phyloP scores from a whole-genome alignment of 1,284 basidiomycete genomes.

The Apiotrichum laibachii region DNA sequence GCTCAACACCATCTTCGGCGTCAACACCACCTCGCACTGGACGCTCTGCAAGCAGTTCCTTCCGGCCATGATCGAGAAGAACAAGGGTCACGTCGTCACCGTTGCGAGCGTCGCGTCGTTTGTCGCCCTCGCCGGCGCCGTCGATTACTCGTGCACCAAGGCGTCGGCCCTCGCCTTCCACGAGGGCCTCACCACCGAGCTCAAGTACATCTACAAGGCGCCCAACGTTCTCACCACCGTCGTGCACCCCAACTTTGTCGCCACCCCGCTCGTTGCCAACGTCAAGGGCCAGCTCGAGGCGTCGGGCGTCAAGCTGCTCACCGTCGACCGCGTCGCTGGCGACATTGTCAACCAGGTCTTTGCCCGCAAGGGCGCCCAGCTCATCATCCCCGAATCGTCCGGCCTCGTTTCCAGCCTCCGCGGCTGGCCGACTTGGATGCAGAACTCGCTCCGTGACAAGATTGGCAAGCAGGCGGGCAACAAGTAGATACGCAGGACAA shows the following conservation, averaged over 20 bases:
- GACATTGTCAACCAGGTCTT: conserved; percentile 18
- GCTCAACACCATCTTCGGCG: conserved; percentile 13
- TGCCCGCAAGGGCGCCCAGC: conserved; percentile 11
- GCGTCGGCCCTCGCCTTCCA: conserved; percentile 14
- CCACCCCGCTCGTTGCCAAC: conserved; percentile 10
- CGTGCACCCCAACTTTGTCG: conserved; percentile 19
- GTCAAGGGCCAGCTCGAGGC: conserved; percentile 8
- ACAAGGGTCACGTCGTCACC: conserved; percentile 19
- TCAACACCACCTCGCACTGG: conserved; percentile 20
- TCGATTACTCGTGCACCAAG: conserved; percentile 15
- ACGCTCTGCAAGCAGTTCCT: conserved; percentile 12
- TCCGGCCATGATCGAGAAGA: conserved; percentile 16
- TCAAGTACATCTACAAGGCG: conserved; percentile 14
- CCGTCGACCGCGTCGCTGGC: conserved; percentile 9
- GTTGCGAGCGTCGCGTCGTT: conserved; percentile 17
- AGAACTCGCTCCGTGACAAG: conserved; percentile 1
- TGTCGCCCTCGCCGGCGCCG: conserved; percentile 10
- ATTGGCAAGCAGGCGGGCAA: neutral
- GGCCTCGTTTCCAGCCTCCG: conserved; percentile 3
- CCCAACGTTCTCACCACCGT: conserved; percentile 14
- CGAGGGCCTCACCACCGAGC: conserved; percentile 12
- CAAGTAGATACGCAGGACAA: too few relatives aligned
- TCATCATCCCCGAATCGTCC: conserved; percentile 16
- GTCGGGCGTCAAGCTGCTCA: conserved; percentile 10
- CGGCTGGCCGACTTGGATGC: conserved; percentile 7